phyloP scores from a whole-genome alignment of 345 rosid species.

The Arabis alpina region DNA sequence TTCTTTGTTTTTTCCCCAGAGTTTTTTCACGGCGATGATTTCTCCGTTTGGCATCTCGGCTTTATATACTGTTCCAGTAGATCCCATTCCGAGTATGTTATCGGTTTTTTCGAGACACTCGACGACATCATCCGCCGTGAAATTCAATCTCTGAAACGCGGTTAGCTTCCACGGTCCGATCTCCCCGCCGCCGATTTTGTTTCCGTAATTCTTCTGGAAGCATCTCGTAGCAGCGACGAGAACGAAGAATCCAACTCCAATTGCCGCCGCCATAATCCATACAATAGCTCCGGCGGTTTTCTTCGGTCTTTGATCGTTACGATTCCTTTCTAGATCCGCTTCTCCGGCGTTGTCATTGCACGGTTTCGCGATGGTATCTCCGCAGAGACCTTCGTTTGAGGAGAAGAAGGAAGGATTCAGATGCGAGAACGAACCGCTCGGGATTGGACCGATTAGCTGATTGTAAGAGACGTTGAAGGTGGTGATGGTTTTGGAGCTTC shows the following conservation, averaged over 20 bases:
- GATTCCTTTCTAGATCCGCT: constrained; percentile 37
- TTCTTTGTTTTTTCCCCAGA: constrained; percentile 90
- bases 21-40: constrained; percentile 90
- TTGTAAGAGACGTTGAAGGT: constrained; percentile 86
- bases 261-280: constrained; percentile 92
- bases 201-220: constrained; percentile 58
- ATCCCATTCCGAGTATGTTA: constrained; percentile 92
- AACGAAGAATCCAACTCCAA: constrained; percentile 74
- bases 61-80: constrained; percentile 88
- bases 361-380: constrained; percentile 57
- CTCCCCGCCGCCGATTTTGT: constrained; percentile 46
- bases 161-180: constrained; percentile 91
- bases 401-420: constrained; percentile 79
- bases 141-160: constrained; percentile 87
- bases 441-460: constrained; percentile 74
- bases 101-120: constrained; percentile 76
- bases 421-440: constrained; percentile 67
- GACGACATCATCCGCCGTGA: constrained; percentile 84
- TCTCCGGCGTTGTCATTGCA: constrained; percentile 53
- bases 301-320: constrained; percentile 59
- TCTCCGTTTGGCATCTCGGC: constrained; percentile 98
- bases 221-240: constrained; percentile 79
- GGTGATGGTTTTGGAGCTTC: constrained; percentile 73
- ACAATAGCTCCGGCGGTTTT: constrained; percentile 81
- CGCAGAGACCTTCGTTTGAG: constrained; percentile 84